phyloP scores from a whole-genome alignment of 768 basidiomycete species.

The Suillus paluster region DNA sequence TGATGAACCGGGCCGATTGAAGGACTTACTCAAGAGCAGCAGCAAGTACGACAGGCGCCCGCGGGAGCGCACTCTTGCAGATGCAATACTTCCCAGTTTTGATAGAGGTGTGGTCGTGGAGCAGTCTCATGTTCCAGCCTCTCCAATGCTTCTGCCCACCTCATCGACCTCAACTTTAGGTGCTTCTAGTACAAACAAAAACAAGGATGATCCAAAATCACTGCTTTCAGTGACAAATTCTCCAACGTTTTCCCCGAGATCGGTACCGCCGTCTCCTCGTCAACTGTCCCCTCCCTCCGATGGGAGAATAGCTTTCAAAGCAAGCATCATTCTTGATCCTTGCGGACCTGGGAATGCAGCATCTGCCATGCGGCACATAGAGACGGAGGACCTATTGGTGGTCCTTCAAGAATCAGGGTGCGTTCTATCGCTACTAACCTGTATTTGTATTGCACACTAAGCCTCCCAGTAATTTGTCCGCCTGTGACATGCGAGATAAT shows the following conservation, averaged over 20 bases:
- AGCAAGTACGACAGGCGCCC: constrained; percentile 31
- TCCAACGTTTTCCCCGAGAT: constrained; percentile 41
- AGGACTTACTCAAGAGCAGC: constrained; percentile 68
- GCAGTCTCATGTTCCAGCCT: constrained; percentile 14
- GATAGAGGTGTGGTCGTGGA: constrained; percentile 35
- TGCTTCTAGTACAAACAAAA: constrained; percentile 15
- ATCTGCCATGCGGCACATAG: constrained; percentile 50
- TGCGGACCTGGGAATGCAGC: constrained; percentile 45
- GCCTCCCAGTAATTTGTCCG: constrained; percentile 51
- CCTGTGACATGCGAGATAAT: constrained; percentile 59
- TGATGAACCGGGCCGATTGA: constrained; percentile 77
- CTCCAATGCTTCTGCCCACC: constrained; percentile 13
- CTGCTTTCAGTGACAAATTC: constrained; percentile 52
- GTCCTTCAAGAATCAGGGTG: constrained; percentile 73
- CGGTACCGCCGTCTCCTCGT: constrained; percentile 38
- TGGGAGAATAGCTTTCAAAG: constrained; percentile 25
- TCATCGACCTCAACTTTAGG: constrained; percentile 18
- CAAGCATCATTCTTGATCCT: constrained; percentile 51
- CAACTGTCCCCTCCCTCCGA: constrained; percentile 16
- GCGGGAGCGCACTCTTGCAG: constrained; percentile 32
- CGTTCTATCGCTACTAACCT: constrained; percentile 18
- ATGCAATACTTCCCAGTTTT: constrained; percentile 33
- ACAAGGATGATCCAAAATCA: constrained; percentile 42
- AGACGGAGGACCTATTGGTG: constrained; percentile 47
- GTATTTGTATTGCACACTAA: constrained; percentile 11